Percentiles rank a stretch among this genome's conserved stretches.
Conservation (phyloP, 495 filamentous ascomycete species). For the Paragyromitra xinjiangensis region DNA sequence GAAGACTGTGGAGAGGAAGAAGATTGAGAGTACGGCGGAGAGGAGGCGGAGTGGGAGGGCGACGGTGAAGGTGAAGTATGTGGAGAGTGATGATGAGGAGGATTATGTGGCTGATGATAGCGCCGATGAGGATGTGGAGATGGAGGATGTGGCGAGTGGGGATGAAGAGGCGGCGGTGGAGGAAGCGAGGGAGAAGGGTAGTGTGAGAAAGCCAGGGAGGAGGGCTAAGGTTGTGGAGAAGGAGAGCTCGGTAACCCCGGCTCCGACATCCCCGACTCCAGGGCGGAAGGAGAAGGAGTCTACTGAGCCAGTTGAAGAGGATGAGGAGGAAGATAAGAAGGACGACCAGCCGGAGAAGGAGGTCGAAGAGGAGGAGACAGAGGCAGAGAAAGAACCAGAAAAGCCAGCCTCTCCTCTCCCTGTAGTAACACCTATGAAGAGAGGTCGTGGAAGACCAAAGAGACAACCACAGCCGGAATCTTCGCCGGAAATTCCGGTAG, state of each 20-base stretch:
- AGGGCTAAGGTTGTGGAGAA: constrained; percentile 1
- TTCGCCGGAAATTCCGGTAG: not conserved
- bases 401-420: constrained; percentile 21
- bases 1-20: constrained; percentile 59
- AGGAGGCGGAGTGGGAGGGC: constrained; percentile 59
- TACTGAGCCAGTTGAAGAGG: constrained; percentile 26
- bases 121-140: constrained; percentile 62
- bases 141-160: constrained; percentile 64
- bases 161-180: constrained; percentile 62
- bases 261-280: constrained; percentile 14
- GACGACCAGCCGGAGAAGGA: constrained; percentile 16
- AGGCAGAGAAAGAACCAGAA: constrained; percentile 13
- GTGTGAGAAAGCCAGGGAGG: constrained; percentile 3
- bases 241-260: constrained; percentile 10
- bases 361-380: constrained; percentile 7
- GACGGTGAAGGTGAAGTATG: constrained; percentile 58
- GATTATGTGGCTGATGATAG: constrained; percentile 55
- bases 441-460: constrained; percentile 46
- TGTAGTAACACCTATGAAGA: constrained; percentile 44
- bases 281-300: constrained; percentile 14
- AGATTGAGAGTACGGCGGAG: constrained; percentile 55
- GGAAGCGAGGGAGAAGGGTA: constrained; percentile 17
- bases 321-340: constrained; percentile 28
- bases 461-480: constrained; percentile 20
- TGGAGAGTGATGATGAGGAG: constrained; percentile 56